Evolutionary conservation across 352 stramenopile genomes (phyloP).

Genomic region (Phytophthora fragariae): DNA sequence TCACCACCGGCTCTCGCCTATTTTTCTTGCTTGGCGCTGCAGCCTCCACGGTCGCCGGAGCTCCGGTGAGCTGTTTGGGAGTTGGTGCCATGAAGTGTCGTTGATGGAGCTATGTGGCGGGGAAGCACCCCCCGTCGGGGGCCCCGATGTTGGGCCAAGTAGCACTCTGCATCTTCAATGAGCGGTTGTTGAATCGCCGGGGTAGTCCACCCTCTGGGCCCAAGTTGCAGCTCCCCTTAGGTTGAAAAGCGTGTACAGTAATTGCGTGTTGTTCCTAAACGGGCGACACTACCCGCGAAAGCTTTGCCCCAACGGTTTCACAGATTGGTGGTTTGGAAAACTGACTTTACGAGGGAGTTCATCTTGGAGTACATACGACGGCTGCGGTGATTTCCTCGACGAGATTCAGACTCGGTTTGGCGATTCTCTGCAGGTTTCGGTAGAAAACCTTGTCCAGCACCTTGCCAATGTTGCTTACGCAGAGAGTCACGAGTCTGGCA

Average conservation of each 20-base stretch:
- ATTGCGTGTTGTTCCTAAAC: neutral
- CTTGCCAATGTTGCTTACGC: constrained; percentile 39
- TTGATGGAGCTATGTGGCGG: neutral
- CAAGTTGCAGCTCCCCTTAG: neutral
- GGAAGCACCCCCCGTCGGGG: neutral
- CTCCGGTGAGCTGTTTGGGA: neutral
- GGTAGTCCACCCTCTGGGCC: neutral
- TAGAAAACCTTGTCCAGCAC: constrained; percentile 34
- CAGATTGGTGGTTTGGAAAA: constrained; percentile 40
- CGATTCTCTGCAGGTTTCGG: constrained; percentile 36
- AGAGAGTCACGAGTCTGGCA: constrained; percentile 19
- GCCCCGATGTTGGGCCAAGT: neutral
- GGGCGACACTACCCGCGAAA: constrained; percentile 11
- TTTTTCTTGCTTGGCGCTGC: neutral
- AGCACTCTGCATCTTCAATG: neutral
- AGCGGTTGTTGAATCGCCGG: neutral
- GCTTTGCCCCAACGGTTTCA: neutral
- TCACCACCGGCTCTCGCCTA: neutral
- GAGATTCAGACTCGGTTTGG: constrained; percentile 45
- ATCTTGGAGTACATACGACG: constrained; percentile 29
- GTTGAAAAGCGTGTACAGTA: neutral
- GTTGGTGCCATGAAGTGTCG: neutral
- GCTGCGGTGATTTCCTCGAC: constrained; percentile 46
- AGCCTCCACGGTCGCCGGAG: neutral
- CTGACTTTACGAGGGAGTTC: constrained; percentile 20